Evolutionary conservation across 441 rosid species (phyloP).

Genomic region (Populus hybrid): DNA sequence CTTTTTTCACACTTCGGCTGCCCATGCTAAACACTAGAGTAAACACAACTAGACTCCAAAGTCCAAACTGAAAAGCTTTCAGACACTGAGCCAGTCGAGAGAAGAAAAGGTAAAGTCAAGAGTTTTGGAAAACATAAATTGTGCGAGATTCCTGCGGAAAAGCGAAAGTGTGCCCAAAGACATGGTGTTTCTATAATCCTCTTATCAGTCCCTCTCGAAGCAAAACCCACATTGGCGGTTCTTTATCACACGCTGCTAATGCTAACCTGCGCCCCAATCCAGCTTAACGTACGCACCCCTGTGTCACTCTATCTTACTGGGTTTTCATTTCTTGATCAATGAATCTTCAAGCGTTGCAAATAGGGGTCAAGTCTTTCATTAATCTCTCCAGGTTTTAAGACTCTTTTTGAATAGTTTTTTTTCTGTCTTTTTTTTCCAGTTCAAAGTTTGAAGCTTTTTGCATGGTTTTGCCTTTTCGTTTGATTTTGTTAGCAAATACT

Average conservation of each 20-base stretch:
- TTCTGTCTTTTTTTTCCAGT: not conserved
- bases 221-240: not conserved
- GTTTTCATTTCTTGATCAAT: not conserved
- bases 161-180: slow-evolving; percentile 1
- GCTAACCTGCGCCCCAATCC: not conserved
- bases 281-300: not conserved
- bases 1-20: not conserved
- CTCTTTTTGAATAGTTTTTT: not conserved
- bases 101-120: not conserved
- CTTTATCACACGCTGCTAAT: not conserved
- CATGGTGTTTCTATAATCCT: not conserved
- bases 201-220: not conserved
- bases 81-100: not conserved
- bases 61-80: not conserved
- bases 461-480: not conserved
- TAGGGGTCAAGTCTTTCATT: slow-evolving; percentile 4
- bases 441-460: not conserved
- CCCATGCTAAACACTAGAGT: not conserved
- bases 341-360: slow-evolving; percentile 4
- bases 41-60: too few species aligned
- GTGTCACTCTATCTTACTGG: not conserved
- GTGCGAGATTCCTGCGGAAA: slow-evolving; percentile 3
- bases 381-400: slow-evolving; percentile 10
- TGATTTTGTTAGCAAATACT: not conserved
- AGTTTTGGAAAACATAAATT: not conserved